Evolutionary conservation across 2,329 filamentous ascomycete species (phyloP), one percentile per base, ranked within the genome.

Genomic region (Grosmannia clavigera): DNA sequence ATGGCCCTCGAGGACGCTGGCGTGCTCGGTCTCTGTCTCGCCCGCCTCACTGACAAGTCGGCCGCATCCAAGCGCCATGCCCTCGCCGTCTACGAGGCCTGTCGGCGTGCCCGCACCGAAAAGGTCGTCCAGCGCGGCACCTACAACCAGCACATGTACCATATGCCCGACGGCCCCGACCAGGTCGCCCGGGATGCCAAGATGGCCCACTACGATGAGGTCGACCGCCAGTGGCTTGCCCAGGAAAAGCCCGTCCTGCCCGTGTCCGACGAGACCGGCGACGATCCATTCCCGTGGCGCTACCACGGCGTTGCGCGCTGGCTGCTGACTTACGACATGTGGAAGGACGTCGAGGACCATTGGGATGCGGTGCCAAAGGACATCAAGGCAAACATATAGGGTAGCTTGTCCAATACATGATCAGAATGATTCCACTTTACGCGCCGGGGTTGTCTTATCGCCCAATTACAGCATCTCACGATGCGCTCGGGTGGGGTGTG

Each of bases 1-100:
- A 73, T 75, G 64, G 71, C 74, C 0, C 71, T 74, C 5, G 76
- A 79, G 63, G 76, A 78, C 59, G 75, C 71, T 1, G 75, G 71
- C n/a, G 61, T 63, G 7, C 61, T 67, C 7, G 62, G 66, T 11
- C 64, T 65, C 9, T 64, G 63, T 53, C 61, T 68, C 0, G 62
- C 48, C 1, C 55, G 58, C 3, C 33, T 64, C 7, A 31, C 43
- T 3, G 58, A 60, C 51, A 61, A n/a, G 5, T 55, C 57, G 3
- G 16, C 19, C 2, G 58, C 59, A 0, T 31, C 61, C 9, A 62
- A 62, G 54, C 38, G 22, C 5, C 38, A 29, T 1, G 64, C 62
- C 12, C 58, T 65, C 19, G 12, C 14, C 1, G 57, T 65, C 33
- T 65, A 65, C 43, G 62, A 65, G 35, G 55, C 29, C 12, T 64